These are phyloP conservation scores for Neodidymelliopsis sp. DNA, from an alignment of 2,329 filamentous ascomycete genomes.

Conservation along the genomic window DNA sequence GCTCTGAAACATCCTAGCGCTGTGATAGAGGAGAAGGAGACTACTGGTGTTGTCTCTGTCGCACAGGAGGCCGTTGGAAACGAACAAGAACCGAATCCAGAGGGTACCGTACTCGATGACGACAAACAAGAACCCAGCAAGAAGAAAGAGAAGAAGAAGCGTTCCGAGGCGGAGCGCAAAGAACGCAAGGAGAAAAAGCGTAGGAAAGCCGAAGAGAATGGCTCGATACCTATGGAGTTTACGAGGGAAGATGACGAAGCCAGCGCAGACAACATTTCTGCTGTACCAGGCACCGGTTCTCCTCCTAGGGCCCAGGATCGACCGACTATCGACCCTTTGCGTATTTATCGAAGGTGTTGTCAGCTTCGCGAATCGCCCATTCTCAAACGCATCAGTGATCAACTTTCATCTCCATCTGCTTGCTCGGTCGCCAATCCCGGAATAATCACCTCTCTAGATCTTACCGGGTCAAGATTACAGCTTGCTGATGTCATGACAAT, in stretches of 20 bases:
- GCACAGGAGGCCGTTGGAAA: constrained; percentile 51
- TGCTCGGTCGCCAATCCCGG: constrained; percentile 70
- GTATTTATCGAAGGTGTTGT: constrained; percentile 94
- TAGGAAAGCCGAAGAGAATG: constrained; percentile 85
- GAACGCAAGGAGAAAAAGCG: constrained; percentile 90
- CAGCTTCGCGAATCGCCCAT: constrained; percentile 93
- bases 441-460: constrained; percentile 81
- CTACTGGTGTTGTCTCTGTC: constrained; percentile 49
- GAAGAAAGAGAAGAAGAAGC: constrained; percentile 96
- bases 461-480: constrained; percentile 85
- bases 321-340: constrained; percentile 87
- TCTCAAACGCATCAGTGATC: constrained; percentile 88
- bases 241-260: constrained; percentile 67
- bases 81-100: constrained; percentile 52
- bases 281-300: constrained; percentile 29
- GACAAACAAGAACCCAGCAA: constrained; percentile 58
- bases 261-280: constrained; percentile 28
- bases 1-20: constrained; percentile 72
- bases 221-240: constrained; percentile 83
- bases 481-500: constrained; percentile 84
- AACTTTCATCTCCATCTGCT: constrained; percentile 77
- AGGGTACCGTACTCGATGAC: constrained; percentile 44
- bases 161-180: constrained; percentile 90
- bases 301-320: constrained; percentile 65
- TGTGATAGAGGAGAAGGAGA: constrained; percentile 64